Evolutionary conservation across 2,329 filamentous ascomycete genomes (phyloP).

Genomic region (Sclerotinia minor): DNA sequence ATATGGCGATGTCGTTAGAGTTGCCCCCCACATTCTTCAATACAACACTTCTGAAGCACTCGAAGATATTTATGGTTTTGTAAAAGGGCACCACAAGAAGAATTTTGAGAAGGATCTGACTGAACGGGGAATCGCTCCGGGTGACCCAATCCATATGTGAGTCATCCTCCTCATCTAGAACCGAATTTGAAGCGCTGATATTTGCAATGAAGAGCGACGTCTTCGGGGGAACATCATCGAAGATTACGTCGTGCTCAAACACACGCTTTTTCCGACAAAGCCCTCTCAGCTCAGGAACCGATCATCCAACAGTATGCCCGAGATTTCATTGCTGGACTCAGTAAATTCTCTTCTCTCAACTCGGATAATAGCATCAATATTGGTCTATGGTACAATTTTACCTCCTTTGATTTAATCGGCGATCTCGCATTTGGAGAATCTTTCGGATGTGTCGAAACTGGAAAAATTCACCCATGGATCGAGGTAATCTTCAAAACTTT

Average conservation of each 20-base stretch:
- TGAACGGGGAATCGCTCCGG: not conserved
- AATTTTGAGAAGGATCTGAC: constrained; percentile 1
- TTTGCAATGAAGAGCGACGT: not conserved
- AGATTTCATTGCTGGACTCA: constrained; percentile 16
- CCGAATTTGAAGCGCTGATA: not conserved
- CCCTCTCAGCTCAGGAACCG: constrained; percentile 40
- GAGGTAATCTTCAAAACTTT: constrained; percentile 1
- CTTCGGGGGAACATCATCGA: constrained; percentile 32
- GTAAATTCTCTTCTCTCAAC: constrained; percentile 11
- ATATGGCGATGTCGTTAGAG: constrained; percentile 30
- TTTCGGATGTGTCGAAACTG: constrained; percentile 41
- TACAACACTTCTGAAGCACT: constrained; percentile 27
- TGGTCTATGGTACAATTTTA: constrained; percentile 42
- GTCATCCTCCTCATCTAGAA: not conserved
- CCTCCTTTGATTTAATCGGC: constrained; percentile 45
- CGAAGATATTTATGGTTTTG: constrained; percentile 26
- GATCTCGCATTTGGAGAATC: constrained; percentile 49
- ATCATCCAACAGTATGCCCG: constrained; percentile 19
- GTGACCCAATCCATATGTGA: not conserved
- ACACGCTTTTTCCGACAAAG: constrained; percentile 41
- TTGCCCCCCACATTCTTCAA: constrained; percentile 26
- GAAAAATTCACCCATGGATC: constrained; percentile 14
- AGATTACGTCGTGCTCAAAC: constrained; percentile 38
- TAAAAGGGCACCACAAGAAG: not conserved
- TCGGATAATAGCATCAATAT: constrained; percentile 25